Evolutionary conservation across 2,329 filamentous ascomycete species (phyloP), one percentile per base, ranked within the genome.

Genomic region (Sporothrix globosa): DNA sequence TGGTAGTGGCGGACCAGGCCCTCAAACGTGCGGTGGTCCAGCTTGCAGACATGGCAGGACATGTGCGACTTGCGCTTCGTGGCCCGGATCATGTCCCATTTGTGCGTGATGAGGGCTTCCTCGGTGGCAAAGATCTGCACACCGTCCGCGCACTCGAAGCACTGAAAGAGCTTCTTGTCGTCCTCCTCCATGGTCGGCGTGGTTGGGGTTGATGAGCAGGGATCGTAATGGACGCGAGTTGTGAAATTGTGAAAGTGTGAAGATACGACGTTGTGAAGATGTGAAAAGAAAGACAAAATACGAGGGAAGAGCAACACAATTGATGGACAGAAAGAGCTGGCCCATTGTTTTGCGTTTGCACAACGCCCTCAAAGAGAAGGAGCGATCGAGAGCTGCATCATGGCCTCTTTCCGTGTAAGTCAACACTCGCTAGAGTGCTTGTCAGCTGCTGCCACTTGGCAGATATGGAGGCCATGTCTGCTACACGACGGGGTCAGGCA

Each of bases 41-140:
- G 50, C 3, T 79, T 76, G 69, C 82, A 84, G 39, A 79, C 71
- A 30, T 78, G 76, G 76, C 82, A 84, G 70, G 77, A 54, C 72
- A 78, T 21, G 81, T 76, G 69, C 81, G 72, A 61, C 79, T 19
- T 74, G 19, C n/a, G 52, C 34, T 69, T 61, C n/a, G 69, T 70
- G 0, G 73, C 27, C 6, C 75, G 74, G 4, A 74, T 72, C 73
- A 78, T 77, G 24, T 75, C 73, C 24, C 71, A 71, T 63, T 80
- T 80, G 73, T 77, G 76, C 52, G 72, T 68, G 7, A 75, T 58
- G 6, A 77, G 72, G 4, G 70, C 76, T 6, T 74, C 74, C 6
- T 73, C 71, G 6, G 63, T 68, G 52, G 66, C 6, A 30, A 77
- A 76, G 21, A 56, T 63, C 27, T 71, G 71, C 50, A 73, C 48